phyloP scores from a whole-genome alignment of 2,329 filamentous ascomycete genomes.

The Phaeomoniella chlamydospora region DNA sequence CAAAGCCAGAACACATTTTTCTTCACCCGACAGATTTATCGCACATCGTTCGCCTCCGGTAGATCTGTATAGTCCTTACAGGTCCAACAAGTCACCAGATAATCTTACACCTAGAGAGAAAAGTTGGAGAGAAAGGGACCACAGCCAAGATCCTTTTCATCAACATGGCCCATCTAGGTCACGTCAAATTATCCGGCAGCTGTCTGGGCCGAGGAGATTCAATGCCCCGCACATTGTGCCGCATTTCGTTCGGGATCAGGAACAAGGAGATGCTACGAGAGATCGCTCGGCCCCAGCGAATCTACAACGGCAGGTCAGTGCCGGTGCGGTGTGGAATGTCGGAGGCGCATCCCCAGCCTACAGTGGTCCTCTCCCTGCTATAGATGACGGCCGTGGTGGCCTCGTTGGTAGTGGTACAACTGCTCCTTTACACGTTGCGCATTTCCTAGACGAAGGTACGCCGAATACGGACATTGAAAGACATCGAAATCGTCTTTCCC shows the following conservation, averaged over 20 bases:
- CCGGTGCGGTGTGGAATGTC: conserved; percentile 62
- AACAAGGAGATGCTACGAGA: conserved; percentile 24
- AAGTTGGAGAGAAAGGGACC: conserved; percentile 25
- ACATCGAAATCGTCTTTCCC: conserved; percentile 61
- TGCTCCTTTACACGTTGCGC: conserved; percentile 48
- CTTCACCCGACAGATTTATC: conserved; percentile 42
- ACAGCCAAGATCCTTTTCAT: conserved; percentile 38
- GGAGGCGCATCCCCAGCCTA: conserved; percentile 51
- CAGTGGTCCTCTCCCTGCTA: conserved; percentile 23
- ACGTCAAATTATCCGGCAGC: conserved; percentile 4
- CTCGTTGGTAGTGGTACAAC: conserved; percentile 57
- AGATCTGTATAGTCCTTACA: conserved; percentile 25
- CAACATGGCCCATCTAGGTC: conserved; percentile 18
- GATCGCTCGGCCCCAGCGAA: conserved; percentile 10
- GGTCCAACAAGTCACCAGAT: conserved; percentile 32
- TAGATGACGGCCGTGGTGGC: conserved; percentile 49
- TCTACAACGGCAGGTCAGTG: conserved; percentile 48
- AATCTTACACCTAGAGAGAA: conserved; percentile 32
- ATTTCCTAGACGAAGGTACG: conserved; percentile 35
- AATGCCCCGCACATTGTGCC: conserved; percentile 9
- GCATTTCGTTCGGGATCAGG: conserved; percentile 20
- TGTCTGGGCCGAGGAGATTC: conserved; percentile 6
- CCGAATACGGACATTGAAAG: conserved; percentile 48
- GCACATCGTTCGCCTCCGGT: conserved; percentile 4
- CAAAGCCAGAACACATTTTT: conserved; percentile 9